A percentile compares a stretch with the other conserved stretches of the same genome.
Conservation (phyloP, 2,329 filamentous ascomycete genomes). For the Stagonosporopsis vannaccii region DNA sequence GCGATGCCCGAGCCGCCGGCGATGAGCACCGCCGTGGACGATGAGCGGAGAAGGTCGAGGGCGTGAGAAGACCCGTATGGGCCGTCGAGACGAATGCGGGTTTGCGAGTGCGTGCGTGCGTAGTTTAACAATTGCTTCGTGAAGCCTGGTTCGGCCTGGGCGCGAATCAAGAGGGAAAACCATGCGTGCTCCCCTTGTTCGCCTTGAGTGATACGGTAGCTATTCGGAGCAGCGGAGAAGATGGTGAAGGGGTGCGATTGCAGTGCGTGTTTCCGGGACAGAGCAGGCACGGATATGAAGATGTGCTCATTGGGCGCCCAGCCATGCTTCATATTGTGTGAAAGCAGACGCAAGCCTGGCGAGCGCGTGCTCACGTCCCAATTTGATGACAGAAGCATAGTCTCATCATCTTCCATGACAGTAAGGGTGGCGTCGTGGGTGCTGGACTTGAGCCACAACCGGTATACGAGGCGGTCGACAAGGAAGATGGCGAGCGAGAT, state of each 20-base stretch:
- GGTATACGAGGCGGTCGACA: slow-evolving; percentile 65
- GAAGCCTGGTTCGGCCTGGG: slow-evolving; percentile 62
- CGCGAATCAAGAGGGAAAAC: slow-evolving; percentile 66
- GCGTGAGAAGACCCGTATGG: slow-evolving; percentile 69
- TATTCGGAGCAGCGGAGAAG: slow-evolving; percentile 62
- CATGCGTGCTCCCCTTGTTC: slow-evolving; percentile 54
- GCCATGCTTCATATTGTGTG: slow-evolving; percentile 55
- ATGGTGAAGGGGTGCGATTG: slow-evolving; percentile 74
- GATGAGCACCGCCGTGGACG: slow-evolving; percentile 62
- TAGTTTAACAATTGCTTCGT: slow-evolving; percentile 62
- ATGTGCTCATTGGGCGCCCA: slow-evolving; percentile 70
- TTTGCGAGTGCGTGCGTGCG: slow-evolving; percentile 55
- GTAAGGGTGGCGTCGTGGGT: slow-evolving; percentile 59
- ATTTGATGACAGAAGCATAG: slow-evolving; percentile 58
- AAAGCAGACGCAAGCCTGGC: slow-evolving; percentile 17
- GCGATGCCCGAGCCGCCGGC: slow-evolving; percentile 72
- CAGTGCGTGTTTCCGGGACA: slow-evolving; percentile 61
- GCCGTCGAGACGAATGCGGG: slow-evolving; percentile 65
- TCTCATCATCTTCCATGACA: slow-evolving; percentile 65
- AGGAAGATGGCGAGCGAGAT: slow-evolving; percentile 64
- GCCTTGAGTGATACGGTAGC: slow-evolving; percentile 33
- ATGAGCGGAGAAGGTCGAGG: slow-evolving; percentile 60
- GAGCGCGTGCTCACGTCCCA: slow-evolving; percentile 46
- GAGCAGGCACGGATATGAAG: slow-evolving; percentile 65
- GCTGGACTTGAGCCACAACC: slow-evolving; percentile 61